These are phyloP conservation scores for Delitschia confertaspora DNA, from an alignment of 495 filamentous ascomycete species.

Conservation along the genomic window DNA sequence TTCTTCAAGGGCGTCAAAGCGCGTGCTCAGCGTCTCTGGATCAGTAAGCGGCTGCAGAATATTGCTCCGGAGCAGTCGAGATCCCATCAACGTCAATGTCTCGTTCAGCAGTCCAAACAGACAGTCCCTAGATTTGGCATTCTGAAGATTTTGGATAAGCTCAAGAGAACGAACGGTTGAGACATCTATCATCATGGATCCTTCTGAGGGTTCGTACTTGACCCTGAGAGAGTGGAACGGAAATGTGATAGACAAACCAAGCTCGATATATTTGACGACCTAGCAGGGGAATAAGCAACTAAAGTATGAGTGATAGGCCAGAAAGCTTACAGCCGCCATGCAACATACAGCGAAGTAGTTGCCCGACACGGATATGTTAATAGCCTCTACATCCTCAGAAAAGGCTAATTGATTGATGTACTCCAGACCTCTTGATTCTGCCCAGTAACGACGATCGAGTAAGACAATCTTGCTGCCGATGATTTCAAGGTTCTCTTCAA, in stretches of 20 bases:
- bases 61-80: slow-evolving; percentile 67
- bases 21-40: slow-evolving; percentile 46
- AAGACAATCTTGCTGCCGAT: slow-evolving; percentile 47
- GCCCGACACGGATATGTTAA: slow-evolving; percentile 66
- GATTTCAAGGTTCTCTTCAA: slow-evolving; percentile 57
- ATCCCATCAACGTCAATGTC: slow-evolving; percentile 80
- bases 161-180: slow-evolving; percentile 78
- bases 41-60: slow-evolving; percentile 87
- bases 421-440: slow-evolving; percentile 69
- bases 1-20: slow-evolving; percentile 81
- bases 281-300: slow-evolving; percentile 30
- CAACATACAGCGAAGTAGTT: slow-evolving; percentile 90
- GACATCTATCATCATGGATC: slow-evolving; percentile 89
- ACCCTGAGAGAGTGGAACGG: slow-evolving; percentile 70
- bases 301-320: neutral
- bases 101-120: slow-evolving; percentile 79
- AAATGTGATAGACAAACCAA: slow-evolving; percentile 56
- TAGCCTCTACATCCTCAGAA: slow-evolving; percentile 62
- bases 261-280: slow-evolving; percentile 75
- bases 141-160: slow-evolving; percentile 78
- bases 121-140: slow-evolving; percentile 62
- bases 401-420: slow-evolving; percentile 74
- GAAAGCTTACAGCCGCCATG: slow-evolving; percentile 64
- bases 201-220: slow-evolving; percentile 79
- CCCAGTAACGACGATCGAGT: slow-evolving; percentile 80